Conservation (phyloP, 225 moss, liverwort and hornwort species). For the Sphagnum contortum region DNA sequence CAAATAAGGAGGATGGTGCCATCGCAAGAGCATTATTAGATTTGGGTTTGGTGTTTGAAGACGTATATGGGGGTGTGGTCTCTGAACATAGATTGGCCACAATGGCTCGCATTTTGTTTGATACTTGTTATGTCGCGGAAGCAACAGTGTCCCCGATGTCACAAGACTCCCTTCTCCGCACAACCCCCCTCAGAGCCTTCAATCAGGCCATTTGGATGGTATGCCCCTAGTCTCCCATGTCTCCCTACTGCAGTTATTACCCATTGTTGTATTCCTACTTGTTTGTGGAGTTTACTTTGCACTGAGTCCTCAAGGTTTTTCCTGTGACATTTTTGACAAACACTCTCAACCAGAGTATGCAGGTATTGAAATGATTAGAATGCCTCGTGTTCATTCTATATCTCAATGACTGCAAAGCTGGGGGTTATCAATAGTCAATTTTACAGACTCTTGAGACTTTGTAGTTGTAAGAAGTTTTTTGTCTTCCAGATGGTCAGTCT, state of each 20-base stretch:
- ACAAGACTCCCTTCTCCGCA: constrained; percentile 71
- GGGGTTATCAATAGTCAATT: no score
- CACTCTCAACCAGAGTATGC: no score
- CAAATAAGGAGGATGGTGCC: constrained; percentile 49
- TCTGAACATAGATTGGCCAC: constrained; percentile 63
- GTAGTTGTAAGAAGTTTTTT: no score
- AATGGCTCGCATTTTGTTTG: constrained; percentile 92
- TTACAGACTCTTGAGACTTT: no score
- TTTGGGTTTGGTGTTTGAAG: constrained; percentile 82
- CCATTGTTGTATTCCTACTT: not conserved
- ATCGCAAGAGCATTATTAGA: constrained; percentile 64
- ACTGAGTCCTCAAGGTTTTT: no score
- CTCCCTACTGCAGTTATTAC: not conserved
- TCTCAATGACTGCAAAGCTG: no score
- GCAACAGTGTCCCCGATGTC: constrained; percentile 99
- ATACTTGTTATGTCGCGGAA: constrained; percentile 87
- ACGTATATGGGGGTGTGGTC: constrained; percentile 70
- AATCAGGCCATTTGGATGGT: constrained; percentile 98
- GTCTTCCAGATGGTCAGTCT: no score
- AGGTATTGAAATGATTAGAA: no score
- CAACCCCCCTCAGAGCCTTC: constrained; percentile 81
- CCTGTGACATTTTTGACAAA: no score
- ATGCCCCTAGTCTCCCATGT: constrained; percentile 4
- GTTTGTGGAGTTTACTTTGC: no score
- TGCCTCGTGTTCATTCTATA: no score